Base-by-base conservation (phyloP, 2,329 filamentous ascomycete species). In the Xylariaceae sp. region DNA sequence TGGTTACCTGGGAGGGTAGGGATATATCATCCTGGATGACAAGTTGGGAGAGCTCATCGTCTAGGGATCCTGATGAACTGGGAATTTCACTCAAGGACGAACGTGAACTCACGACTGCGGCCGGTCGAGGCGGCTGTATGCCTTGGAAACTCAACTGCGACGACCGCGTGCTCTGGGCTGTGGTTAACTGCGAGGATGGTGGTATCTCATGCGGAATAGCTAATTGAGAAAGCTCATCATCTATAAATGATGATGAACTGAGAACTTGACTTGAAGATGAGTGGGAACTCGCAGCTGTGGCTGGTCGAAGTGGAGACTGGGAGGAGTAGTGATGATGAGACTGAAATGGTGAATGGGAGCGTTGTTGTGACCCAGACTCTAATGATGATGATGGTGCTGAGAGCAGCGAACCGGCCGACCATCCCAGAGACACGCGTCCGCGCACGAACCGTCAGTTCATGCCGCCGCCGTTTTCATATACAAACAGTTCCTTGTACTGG, bases 401-500 rank as follows among this genome's bases (percentile, higher is more conserved):
- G 47, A 49, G 59, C 51, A 59, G 64, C 39, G 64, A 67, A 59
- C 60, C 64, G 56, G 60, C 57, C 55, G 71, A 64, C 74, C 73
- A 75, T 64, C 74, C 70, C 67, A 75, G 66, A 68, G 72, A 71
- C 55, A 74, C 68, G 59, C 68, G 73, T 50, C 67, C 64, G 49
- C 61, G 64, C 51, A 59, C 51, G 50, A 56, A 65, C 53, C 64
- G 67, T 71, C 69, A 71, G 63, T 69, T 67, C 66, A 67, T 64
- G 64, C 63, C 60, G 49, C 57, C 57, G 57, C 59, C 67, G 60
- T 61, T 78, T 49, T 83, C 81, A 67, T 89, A 92, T 29, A 75
- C 64, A 70, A 97, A 97, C 45, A 97, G 87, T 57, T 85, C 78
- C 67, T 88, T 89, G 69, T 91, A 84, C 43, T 86, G 82, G 73